A percentile compares a stretch with the other conserved stretches of the same genome.
Conservation (phyloP, 768 basidiomycete species). For the Cyclocybe cylindracea region DNA sequence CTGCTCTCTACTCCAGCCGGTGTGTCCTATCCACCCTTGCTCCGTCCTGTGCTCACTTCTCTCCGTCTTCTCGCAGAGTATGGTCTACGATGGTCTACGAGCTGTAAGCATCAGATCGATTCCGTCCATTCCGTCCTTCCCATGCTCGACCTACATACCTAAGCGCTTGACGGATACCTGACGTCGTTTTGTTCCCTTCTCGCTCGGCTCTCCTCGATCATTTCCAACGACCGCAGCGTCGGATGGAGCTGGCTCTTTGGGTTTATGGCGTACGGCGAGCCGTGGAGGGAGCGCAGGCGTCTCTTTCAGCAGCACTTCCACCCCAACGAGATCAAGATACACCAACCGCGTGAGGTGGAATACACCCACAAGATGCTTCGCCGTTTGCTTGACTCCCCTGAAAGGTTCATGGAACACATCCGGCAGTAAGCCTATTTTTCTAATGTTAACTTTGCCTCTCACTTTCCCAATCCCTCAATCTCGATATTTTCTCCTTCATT, state of each 20-base stretch:
- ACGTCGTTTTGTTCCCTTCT: not conserved
- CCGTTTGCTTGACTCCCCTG: constrained; percentile 7
- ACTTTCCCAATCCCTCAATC: too few species aligned
- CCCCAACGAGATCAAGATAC: constrained; percentile 5
- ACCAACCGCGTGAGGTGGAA: constrained; percentile 13
- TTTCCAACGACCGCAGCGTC: constrained; percentile 7
- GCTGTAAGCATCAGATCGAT: constrained; percentile 2
- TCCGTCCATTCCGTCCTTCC: not conserved
- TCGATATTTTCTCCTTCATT: too few species aligned
- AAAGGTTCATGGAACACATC: not conserved
- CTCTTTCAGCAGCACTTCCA: constrained; percentile 23
- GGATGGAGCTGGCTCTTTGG: constrained; percentile 19
- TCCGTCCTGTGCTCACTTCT: not conserved
- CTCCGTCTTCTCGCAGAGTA: not conserved
- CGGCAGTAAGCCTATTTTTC: constrained; percentile 2
- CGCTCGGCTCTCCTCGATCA: not conserved
- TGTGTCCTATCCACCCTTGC: not conserved
- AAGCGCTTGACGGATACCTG: too few species aligned
- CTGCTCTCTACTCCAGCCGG: constrained; percentile 21
- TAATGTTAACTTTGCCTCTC: too few species aligned
- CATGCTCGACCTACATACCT: not conserved
- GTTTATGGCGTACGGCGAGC: constrained; percentile 18
- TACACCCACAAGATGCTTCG: constrained; percentile 15
- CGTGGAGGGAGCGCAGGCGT: constrained; percentile 21
- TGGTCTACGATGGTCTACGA: constrained; percentile 12